Percentiles rank a stretch among this genome's conserved stretches.
Evolutionary conservation across 2,329 filamentous ascomycete genomes (phyloP).

Genomic region (Epicoccum sorghinum): DNA sequence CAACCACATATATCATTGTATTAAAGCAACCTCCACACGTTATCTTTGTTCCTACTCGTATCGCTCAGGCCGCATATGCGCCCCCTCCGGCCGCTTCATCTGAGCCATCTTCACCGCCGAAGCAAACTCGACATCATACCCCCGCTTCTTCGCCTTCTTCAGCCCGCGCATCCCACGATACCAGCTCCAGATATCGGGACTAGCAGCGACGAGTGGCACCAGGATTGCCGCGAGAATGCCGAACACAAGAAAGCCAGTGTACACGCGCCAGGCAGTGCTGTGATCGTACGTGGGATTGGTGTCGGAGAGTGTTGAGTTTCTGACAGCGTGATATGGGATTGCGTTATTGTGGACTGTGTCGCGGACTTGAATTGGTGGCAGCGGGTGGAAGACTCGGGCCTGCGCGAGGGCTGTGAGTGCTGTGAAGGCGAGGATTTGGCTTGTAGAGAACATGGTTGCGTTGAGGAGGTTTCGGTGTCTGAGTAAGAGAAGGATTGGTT

Average conservation of each 20-base stretch:
- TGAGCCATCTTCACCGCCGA: not conserved
- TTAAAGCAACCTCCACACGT: too few relatives aligned
- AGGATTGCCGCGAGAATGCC: not conserved
- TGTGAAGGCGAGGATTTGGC: too few relatives aligned
- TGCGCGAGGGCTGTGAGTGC: too few relatives aligned
- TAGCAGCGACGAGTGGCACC: not conserved
- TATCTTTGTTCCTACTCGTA: not conserved
- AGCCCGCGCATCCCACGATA: not conserved
- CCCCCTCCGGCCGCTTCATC: not conserved
- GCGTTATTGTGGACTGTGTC: too few relatives aligned
- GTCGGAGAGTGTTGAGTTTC: too few relatives aligned
- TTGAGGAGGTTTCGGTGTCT: too few relatives aligned
- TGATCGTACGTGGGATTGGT: not conserved
- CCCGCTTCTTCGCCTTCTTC: not conserved
- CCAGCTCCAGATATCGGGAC: not conserved
- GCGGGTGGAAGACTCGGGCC: too few relatives aligned
- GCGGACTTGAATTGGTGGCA: too few relatives aligned
- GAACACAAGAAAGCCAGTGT: constrained; percentile 1
- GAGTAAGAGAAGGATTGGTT: too few relatives aligned
- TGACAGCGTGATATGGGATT: not conserved
- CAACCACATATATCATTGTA: too few relatives aligned
- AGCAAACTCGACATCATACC: not conserved
- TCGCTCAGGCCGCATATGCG: constrained; percentile 5
- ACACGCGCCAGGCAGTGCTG: not conserved
- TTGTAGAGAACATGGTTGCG: too few relatives aligned